These are phyloP conservation scores for Exophiala alcalophila DNA, from an alignment of 2,329 filamentous ascomycete species.

Conservation along the genomic window DNA sequence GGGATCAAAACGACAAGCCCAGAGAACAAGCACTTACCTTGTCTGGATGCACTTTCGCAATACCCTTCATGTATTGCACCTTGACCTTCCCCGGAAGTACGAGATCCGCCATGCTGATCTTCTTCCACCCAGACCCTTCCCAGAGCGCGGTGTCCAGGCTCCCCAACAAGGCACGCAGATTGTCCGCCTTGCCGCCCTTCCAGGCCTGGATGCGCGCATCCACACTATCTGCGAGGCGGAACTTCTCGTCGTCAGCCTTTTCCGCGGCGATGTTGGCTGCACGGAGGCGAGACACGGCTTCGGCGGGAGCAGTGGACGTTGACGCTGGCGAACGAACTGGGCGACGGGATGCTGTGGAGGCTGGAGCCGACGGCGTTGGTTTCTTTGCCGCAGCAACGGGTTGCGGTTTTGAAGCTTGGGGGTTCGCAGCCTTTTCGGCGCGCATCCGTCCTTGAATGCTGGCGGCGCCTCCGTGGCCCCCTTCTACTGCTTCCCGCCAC, in stretches of 20 bases:
- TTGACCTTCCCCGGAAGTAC: constrained; percentile 94
- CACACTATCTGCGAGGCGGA: constrained; percentile 80
- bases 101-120: constrained; percentile 88
- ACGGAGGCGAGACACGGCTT: constrained; percentile 77
- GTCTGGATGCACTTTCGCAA: constrained; percentile 96
- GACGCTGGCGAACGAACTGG: constrained; percentile 32
- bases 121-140: constrained; percentile 93
- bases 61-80: constrained; percentile 98
- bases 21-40: constrained; percentile 62
- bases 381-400: constrained; percentile 39
- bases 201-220: constrained; percentile 75
- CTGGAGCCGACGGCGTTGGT: constrained; percentile 2
- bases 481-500: constrained; percentile 81
- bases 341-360: constrained; percentile 33
- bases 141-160: constrained; percentile 88
- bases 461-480: constrained; percentile 77
- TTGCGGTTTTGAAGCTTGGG: constrained; percentile 45
- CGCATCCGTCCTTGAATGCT: constrained; percentile 82
- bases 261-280: constrained; percentile 83
- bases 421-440: constrained; percentile 82
- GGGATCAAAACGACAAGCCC: not conserved
- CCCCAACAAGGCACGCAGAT: constrained; percentile 79
- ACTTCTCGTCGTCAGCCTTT: constrained; percentile 85
- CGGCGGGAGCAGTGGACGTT: constrained; percentile 48
- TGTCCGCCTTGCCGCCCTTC: constrained; percentile 90